phyloP scores from a whole-genome alignment of 768 basidiomycete species.

The Neoboletus subvelutipes region DNA sequence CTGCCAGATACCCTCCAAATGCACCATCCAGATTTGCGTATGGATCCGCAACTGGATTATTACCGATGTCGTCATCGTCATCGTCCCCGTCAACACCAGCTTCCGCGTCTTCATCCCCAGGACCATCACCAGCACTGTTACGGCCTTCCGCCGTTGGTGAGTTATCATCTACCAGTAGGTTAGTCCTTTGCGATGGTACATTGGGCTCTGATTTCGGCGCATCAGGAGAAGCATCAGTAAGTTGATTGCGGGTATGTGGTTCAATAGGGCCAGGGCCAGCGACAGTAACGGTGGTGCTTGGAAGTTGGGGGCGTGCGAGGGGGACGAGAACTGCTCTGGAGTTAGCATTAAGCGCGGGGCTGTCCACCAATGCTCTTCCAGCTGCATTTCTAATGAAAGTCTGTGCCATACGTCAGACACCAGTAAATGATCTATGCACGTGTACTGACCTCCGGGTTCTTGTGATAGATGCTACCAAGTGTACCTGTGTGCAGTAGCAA shows the following conservation, averaged over 20 bases:
- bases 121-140: conserved; percentile 11
- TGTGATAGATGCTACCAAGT: conserved; percentile 95
- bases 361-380: conserved; percentile 80
- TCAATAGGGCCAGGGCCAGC: conserved; percentile 52
- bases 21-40: conserved; percentile 82
- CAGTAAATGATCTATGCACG: background rate
- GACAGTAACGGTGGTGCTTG: conserved; percentile 44
- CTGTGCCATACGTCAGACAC: conserved; percentile 37
- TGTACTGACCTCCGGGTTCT: conserved; percentile 81
- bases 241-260: conserved; percentile 27
- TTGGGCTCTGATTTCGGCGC: conserved; percentile 34
- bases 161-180: conserved; percentile 22
- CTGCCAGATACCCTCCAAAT: conserved; percentile 70
- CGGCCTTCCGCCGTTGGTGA: background rate
- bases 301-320: conserved; percentile 51
- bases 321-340: conserved; percentile 73
- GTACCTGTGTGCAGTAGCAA: conserved; percentile 92
- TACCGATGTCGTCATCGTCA: conserved; percentile 43
- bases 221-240: conserved; percentile 25
- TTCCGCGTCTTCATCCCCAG: conserved; percentile 26
- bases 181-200: conserved; percentile 24
- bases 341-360: conserved; percentile 82
- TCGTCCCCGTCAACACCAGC: conserved; percentile 35
- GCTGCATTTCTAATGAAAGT: conserved; percentile 92
- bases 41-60: conserved; percentile 51